Evolutionary conservation across 305 asterid species (phyloP).

Genomic region (Solanum hybrid): DNA sequence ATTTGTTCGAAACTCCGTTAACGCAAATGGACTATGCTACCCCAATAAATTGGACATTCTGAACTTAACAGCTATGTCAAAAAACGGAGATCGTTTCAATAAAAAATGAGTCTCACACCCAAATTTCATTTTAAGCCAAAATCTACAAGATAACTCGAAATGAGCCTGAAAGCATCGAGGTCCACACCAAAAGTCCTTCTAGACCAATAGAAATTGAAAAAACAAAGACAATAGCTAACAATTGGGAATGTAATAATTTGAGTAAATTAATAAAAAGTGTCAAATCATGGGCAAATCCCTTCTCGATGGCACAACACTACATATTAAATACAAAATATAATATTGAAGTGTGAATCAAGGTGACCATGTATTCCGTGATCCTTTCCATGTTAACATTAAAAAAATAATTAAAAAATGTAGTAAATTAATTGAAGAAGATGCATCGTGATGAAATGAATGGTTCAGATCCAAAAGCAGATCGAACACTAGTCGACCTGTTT

Average conservation of each 20-base stretch:
- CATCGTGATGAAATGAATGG: not conserved
- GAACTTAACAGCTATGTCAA: not conserved
- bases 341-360: not conserved
- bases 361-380: not conserved
- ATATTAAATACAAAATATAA: not conserved
- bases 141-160: no score
- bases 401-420: not conserved
- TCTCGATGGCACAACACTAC: not conserved
- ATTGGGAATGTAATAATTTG: not conserved
- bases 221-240: not conserved
- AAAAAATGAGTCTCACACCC: no score
- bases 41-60: not conserved
- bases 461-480: not conserved
- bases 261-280: not conserved
- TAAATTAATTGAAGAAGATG: not conserved
- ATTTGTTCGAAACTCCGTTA: not conserved
- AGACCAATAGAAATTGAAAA: not conserved
- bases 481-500: not conserved
- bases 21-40: not conserved
- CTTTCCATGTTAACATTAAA: not conserved
- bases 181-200: not conserved
- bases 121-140: not conserved
- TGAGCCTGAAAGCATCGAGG: not conserved
- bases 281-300: not conserved
- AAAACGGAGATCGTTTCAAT: not conserved